Base-by-base conservation (phyloP, 352 stramenopile genomes). In the Globisporangium cederbergense region DNA sequence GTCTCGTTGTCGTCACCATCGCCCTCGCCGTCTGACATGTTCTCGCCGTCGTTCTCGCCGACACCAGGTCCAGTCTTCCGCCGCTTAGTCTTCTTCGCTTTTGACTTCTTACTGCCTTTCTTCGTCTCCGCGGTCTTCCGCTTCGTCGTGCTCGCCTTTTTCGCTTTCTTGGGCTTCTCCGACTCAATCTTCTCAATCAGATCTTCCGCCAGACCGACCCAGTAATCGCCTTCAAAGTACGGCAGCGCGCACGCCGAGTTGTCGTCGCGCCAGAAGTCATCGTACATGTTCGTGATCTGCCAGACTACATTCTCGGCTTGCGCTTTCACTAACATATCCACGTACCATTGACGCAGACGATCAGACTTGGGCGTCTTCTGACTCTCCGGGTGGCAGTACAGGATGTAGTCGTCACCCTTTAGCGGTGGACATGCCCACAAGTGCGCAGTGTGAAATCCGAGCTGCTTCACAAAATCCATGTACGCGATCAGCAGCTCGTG, bases 341-440 rank as follows among this genome's bases (percentile, higher is more conserved):
- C 79, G 60, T 98, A 98, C 96, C 96, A 99, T 34, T 98, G 85
- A 22, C 97, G 91, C 22, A 99, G 79, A n/a, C 97, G 94, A 61
- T 99, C 96, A 50, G 98, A 98, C 70, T 98, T 99, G 0, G 98
- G 98, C 9, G 95, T 99, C 81, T 99, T 99, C 76, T 99, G 98
- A 14, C 98, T 83, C 71, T 98, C 90, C 2, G 98, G 98, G 73
- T 99, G 98, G 63, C 97, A 98, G 71, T 99, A 99, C 56, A 99
- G 78, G 63, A 99, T 99, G 71, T 99, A 99, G 74, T 99, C 98
- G 71, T 99, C 98, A 13, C 98, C 97, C 72, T 99, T 99, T 11
- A 98, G 74, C 34, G 98, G 98, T 28, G 98, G 98, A 79, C 98
- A 99, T 28, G 98, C 98, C 98, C 98, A 99, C 73, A 99, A 92